Percentiles rank a stretch among this genome's conserved stretches.
These are phyloP conservation scores for Echium plantagineum DNA, from an alignment of 257 asterid species.

Conservation along the genomic window DNA sequence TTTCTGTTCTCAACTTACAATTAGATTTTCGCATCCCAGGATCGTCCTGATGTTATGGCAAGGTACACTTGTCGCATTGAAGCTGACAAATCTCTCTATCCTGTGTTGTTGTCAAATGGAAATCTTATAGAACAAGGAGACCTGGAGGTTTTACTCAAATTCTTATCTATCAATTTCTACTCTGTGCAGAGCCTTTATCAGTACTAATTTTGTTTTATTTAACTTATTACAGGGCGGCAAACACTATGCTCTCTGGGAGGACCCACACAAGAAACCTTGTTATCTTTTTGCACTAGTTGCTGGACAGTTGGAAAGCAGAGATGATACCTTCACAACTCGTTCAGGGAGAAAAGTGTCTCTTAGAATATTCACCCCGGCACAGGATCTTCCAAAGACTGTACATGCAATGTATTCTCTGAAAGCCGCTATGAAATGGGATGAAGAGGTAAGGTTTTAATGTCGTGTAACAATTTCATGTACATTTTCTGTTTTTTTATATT, in stretches of 20 bases:
- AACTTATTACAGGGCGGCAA: conserved; percentile 47
- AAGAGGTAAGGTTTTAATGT: conserved; percentile 33
- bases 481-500: conserved; percentile 9
- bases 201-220: not conserved
- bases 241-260: conserved; percentile 82
- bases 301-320: conserved; percentile 82
- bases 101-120: conserved; percentile 82
- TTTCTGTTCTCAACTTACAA: conserved; percentile 12
- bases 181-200: not conserved
- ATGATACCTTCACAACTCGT: conserved; percentile 67
- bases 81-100: conserved; percentile 84
- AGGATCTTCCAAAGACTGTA: conserved; percentile 81
- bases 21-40: conserved; percentile 30
- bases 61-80: conserved; percentile 84
- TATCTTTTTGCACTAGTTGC: conserved; percentile 97
- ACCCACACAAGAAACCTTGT: conserved; percentile 89
- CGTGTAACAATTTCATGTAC: conserved; percentile 10
- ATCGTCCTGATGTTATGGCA: conserved; percentile 97
- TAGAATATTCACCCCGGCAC: conserved; percentile 84
- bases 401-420: conserved; percentile 96
- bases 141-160: conserved; percentile 42
- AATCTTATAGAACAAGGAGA: conserved; percentile 83
- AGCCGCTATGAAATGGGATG: conserved; percentile 99
- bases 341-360: conserved; percentile 77
- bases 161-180: not conserved